phyloP scores from a whole-genome alignment of 2,329 filamentous ascomycete species.

The Fusarium annulatum region DNA sequence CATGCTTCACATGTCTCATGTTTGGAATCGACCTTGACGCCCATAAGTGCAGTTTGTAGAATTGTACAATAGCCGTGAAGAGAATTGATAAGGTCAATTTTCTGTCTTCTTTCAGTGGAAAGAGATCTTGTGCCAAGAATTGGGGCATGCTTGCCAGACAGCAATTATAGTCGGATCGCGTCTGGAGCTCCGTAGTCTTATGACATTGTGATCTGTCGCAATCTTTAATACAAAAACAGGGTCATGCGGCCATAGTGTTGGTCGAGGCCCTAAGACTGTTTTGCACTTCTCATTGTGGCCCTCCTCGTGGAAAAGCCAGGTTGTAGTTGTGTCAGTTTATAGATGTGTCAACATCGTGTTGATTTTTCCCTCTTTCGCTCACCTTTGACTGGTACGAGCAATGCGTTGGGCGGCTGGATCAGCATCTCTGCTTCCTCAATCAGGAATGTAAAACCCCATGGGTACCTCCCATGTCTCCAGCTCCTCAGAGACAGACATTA shows the following conservation, averaged over 20 bases:
- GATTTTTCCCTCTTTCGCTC: not conserved
- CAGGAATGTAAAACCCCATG: not conserved
- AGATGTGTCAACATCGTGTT: not conserved
- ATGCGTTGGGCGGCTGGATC: not conserved
- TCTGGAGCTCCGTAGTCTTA: not conserved
- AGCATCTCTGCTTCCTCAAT: not conserved
- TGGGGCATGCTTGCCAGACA: not conserved
- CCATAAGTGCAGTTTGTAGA: not conserved
- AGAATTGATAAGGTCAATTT: not conserved
- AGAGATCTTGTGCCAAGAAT: not conserved
- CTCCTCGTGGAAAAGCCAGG: not conserved
- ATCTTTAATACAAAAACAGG: not conserved
- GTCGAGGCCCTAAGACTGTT: not conserved
- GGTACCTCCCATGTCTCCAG: not conserved
- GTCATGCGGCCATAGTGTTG: not conserved
- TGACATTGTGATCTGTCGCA: not conserved
- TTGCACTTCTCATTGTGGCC: not conserved
- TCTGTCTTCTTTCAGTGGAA: not conserved
- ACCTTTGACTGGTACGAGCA: not conserved
- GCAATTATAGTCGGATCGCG: not conserved
- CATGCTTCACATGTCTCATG: not conserved
- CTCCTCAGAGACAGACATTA: not conserved
- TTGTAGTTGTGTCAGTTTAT: not conserved
- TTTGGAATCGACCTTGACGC: not conserved
- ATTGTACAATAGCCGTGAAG: not conserved